These are phyloP conservation scores for Suillus spraguei DNA, from an alignment of 768 basidiomycete species.

Conservation along the genomic window DNA sequence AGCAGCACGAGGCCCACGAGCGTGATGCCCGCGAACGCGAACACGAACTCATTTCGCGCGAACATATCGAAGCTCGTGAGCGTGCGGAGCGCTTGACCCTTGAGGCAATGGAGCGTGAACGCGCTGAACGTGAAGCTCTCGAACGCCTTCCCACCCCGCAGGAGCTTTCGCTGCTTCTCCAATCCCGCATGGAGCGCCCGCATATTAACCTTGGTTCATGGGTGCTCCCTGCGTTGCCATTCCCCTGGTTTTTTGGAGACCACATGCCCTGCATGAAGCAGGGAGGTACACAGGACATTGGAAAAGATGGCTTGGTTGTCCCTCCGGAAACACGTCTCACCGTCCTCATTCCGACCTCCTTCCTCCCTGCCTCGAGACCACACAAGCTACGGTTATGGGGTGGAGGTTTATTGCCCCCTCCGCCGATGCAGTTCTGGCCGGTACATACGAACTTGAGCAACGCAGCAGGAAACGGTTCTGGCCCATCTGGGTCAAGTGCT, in stretches of 20 bases:
- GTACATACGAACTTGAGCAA: conserved; percentile 12
- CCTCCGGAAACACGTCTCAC: conserved; percentile 42
- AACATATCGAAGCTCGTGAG: conserved; percentile 13
- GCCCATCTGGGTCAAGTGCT: conserved; percentile 25
- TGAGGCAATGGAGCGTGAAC: conserved; percentile 4
- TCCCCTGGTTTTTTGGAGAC: conserved; percentile 38
- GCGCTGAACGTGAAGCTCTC: conserved; percentile 12
- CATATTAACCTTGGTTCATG: conserved; percentile 32
- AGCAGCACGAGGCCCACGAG: conserved; percentile 31
- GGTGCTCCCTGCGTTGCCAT: conserved; percentile 33
- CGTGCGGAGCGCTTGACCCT: conserved; percentile 14
- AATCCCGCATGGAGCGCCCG: conserved; percentile 31
- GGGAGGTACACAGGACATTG: conserved; percentile 25
- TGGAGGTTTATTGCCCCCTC: conserved; percentile 52
- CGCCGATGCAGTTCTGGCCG: conserved; percentile 33
- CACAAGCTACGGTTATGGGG: conserved; percentile 68
- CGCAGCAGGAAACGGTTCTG: neutral
- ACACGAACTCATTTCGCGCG: conserved; percentile 4
- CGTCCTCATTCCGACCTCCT: conserved; percentile 59
- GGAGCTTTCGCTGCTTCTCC: conserved; percentile 33
- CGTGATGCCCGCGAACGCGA: conserved; percentile 18
- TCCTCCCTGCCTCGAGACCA: conserved; percentile 59
- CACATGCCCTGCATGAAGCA: conserved; percentile 29
- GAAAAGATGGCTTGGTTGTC: conserved; percentile 18
- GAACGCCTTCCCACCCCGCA: conserved; percentile 36